Evolutionary conservation across 2,329 filamentous ascomycete genomes (phyloP), one percentile per base, ranked within the genome.

Genomic region (Colletotrichum liaoningense): DNA sequence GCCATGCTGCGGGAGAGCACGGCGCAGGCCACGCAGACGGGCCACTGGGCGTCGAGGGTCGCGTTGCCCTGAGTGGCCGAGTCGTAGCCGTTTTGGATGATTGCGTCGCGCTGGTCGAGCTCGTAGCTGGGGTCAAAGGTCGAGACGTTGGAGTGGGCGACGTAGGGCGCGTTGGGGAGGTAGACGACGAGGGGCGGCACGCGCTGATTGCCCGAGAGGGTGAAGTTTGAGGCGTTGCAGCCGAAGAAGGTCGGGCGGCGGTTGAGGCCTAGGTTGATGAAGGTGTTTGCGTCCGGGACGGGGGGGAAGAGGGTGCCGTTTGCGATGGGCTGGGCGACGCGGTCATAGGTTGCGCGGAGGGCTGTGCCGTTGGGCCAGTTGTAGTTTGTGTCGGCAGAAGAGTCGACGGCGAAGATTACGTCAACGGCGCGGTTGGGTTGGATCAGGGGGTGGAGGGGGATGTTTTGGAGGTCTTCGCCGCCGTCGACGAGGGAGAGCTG

Each of bases 1-100:
- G 91, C 87, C 76, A 97, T 89, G 77, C 92, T 95, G 74, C 96
- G 90, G 66, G 89, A 90, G 19, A 98, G 87, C 52, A 97, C 92
- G 5, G 96, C 97, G 83, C 97, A 99, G 26, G 92, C 95, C 5
- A 98, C 93, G 78, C 96, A 99, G 1, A 91, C 87, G 0, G 93
- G 88, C 96, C 97, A 99, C 75, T 93, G 83, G 3, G 83, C 77
- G 80, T 97, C 93, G 3, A 92, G 80, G 0, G 94, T 95, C 63
- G 88, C 90, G 83, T 98, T 98, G 64, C 90, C 94, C 86, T 93
- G 92, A 0, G 95, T 98, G 3, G 90, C 95, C 22, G 93, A 90
- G 77, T 97, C 90, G 84, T 93, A 97, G 24, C 95, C 96, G 83
- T 99, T 98, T 76, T 90, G 82, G 79, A 99, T 95, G 79, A 98